These are phyloP conservation scores for Cardamine chenopodiifolia DNA, from an alignment of 345 rosid species.

Conservation along the genomic window DNA sequence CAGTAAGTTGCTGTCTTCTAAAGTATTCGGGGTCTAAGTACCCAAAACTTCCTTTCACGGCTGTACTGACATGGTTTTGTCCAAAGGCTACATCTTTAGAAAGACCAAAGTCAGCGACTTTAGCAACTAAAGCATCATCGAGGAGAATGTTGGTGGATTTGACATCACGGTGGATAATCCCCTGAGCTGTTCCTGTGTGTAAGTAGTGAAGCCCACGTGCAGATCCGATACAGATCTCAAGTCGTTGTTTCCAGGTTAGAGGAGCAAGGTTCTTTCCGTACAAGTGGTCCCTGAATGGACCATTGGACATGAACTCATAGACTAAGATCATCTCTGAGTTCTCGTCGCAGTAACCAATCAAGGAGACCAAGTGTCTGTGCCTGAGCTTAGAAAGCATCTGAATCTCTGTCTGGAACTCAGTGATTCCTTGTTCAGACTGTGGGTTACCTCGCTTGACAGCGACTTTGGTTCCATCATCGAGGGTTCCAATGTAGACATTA, in stretches of 20 bases:
- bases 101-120: conserved; percentile 80
- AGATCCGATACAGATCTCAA: conserved; percentile 76
- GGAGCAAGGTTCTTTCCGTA: conserved; percentile 71
- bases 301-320: conserved; percentile 81
- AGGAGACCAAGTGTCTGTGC: conserved; percentile 81
- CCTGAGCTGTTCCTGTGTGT: conserved; percentile 91
- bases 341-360: conserved; percentile 82
- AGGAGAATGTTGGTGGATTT: conserved; percentile 82
- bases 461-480: conserved; percentile 72
- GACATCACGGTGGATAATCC: conserved; percentile 85
- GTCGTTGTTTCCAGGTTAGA: conserved; percentile 73
- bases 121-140: conserved; percentile 75
- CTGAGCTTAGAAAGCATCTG: conserved; percentile 88
- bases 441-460: conserved; percentile 90
- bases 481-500: conserved; percentile 64
- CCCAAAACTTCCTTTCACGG: conserved; percentile 60
- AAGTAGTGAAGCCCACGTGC: conserved; percentile 85
- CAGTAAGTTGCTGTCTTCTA: conserved; percentile 64
- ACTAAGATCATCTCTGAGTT: conserved; percentile 80
- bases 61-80: conserved; percentile 63
- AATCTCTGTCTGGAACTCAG: conserved; percentile 80
- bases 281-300: conserved; percentile 75
- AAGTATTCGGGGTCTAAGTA: conserved; percentile 72
- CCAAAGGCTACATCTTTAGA: conserved; percentile 78
- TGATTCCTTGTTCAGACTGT: conserved; percentile 86